These are phyloP conservation scores for Myrmaecium sp. DNA, from an alignment of 2,329 filamentous ascomycete species.

Conservation along the genomic window DNA sequence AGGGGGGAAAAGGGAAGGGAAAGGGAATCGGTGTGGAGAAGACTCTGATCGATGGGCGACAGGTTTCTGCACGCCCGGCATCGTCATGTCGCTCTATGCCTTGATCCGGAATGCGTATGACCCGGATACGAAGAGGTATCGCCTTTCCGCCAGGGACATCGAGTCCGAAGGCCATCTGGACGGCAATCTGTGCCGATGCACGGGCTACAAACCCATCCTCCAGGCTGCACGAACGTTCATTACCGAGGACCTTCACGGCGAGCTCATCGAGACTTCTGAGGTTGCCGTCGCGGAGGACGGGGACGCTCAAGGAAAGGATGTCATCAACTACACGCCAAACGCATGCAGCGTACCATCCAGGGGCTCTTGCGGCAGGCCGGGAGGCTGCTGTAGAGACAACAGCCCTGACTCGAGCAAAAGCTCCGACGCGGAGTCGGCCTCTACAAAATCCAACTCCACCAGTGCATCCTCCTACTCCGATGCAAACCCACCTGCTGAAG, in stretches of 20 bases:
- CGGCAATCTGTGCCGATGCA: constrained; percentile 86
- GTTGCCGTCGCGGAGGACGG: constrained; percentile 24
- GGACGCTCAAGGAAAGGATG: constrained; percentile 11
- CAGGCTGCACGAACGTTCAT: constrained; percentile 86
- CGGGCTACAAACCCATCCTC: constrained; percentile 80
- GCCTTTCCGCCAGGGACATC: constrained; percentile 17
- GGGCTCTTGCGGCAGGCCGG: constrained; percentile 18
- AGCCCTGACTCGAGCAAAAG: constrained; percentile 10
- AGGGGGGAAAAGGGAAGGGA: no score
- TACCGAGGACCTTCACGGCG: constrained; percentile 28
- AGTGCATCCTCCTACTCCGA: constrained; percentile 10
- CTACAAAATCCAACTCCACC: constrained; percentile 10
- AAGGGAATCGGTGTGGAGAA: no score
- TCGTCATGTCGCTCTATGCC: constrained; percentile 85
- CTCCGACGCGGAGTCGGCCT: constrained; percentile 8
- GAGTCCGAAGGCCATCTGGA: constrained; percentile 46
- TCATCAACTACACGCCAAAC: constrained; percentile 10
- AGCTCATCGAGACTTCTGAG: constrained; percentile 35
- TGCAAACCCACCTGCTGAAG: constrained; percentile 12
- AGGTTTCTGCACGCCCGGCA: constrained; percentile 92
- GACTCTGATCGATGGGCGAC: no score
- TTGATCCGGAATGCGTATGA: constrained; percentile 53
- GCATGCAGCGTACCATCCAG: constrained; percentile 12
- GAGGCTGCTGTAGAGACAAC: constrained; percentile 20
- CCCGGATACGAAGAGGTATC: constrained; percentile 16